Percentiles rank a stretch among this genome's conserved stretches.
These are phyloP conservation scores for Aaosphaeria pasadenensis DNA, from an alignment of 2,329 filamentous ascomycete genomes.

Conservation along the genomic window DNA sequence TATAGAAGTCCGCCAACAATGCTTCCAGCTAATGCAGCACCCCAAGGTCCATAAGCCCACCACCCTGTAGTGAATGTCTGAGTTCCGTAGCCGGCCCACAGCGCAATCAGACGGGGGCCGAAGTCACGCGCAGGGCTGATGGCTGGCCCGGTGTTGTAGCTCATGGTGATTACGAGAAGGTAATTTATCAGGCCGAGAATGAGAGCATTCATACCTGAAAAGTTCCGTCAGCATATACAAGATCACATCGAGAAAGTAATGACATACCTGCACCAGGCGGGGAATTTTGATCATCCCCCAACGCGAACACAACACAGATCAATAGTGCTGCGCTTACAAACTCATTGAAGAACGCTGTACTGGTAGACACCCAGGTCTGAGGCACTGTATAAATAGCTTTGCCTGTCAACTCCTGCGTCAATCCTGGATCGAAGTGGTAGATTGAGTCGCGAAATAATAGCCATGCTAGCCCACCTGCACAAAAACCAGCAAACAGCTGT, in stretches of 20 bases:
- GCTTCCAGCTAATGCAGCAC: slow-evolving; percentile 20
- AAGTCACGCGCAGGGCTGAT: slow-evolving; percentile 72
- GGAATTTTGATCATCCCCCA: slow-evolving; percentile 50
- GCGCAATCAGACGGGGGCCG: slow-evolving; percentile 65
- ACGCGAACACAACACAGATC: slow-evolving; percentile 68
- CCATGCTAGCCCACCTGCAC: slow-evolving; percentile 44
- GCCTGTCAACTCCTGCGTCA: slow-evolving; percentile 34
- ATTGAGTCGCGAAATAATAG: slow-evolving; percentile 53
- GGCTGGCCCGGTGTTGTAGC: slow-evolving; percentile 37
- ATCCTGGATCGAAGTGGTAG: slow-evolving; percentile 53
- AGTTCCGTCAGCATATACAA: slow-evolving; percentile 68
- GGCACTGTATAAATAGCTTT: slow-evolving; percentile 68
- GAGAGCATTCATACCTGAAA: slow-evolving; percentile 50
- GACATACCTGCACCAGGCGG: slow-evolving; percentile 43
- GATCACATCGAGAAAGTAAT: slow-evolving; percentile 64
- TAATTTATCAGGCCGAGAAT: slow-evolving; percentile 24
- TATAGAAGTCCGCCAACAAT: slow-evolving; percentile 27
- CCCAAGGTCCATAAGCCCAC: slow-evolving; percentile 27
- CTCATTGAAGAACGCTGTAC: slow-evolving; percentile 69
- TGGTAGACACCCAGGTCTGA: slow-evolving; percentile 59
- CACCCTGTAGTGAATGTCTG: slow-evolving; percentile 36
- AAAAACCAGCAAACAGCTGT: slow-evolving; percentile 53
- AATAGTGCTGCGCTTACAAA: slow-evolving; percentile 64
- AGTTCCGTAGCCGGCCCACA: slow-evolving; percentile 63
- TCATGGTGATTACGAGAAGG: slow-evolving; percentile 21